Evolutionary conservation across 495 filamentous ascomycete genomes (phyloP).

Genomic region (Trichoderma asperelloides): DNA sequence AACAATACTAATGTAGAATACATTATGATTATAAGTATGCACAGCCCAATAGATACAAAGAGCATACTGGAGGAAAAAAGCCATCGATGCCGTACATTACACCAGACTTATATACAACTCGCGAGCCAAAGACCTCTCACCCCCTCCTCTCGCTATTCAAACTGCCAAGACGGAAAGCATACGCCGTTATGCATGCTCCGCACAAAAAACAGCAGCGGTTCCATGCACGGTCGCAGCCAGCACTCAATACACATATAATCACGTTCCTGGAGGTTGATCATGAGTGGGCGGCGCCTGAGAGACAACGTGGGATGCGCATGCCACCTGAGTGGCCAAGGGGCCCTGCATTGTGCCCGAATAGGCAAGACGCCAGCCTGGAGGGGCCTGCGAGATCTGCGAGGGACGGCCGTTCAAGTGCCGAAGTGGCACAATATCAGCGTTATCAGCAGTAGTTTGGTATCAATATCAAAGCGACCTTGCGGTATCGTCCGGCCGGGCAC

Average conservation of each 20-base stretch:
- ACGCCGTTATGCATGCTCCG: not conserved
- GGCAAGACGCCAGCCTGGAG: not conserved
- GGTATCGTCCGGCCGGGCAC: not conserved
- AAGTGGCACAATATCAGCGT: not conserved
- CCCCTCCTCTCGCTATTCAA: not conserved
- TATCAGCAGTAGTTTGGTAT: no score
- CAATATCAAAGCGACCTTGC: not conserved
- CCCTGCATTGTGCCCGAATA: not conserved
- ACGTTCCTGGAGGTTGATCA: not conserved
- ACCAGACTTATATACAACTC: not conserved
- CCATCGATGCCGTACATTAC: not conserved
- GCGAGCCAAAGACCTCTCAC: not conserved
- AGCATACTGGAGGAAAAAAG: not conserved
- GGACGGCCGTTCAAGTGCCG: not conserved
- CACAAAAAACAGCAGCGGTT: not conserved
- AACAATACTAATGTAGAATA: not conserved
- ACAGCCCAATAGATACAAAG: not conserved
- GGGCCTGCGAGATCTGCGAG: not conserved
- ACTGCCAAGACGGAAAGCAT: not conserved
- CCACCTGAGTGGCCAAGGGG: not conserved
- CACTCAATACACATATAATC: not conserved
- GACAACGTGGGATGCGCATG: conserved; percentile 8
- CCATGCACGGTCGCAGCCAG: not conserved
- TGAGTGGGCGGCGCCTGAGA: conserved; percentile 2
- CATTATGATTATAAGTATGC: not conserved